Conservation (phyloP, 192 early-diverging fungal genomes). For the Jimgerdemannia lactiflua region DNA sequence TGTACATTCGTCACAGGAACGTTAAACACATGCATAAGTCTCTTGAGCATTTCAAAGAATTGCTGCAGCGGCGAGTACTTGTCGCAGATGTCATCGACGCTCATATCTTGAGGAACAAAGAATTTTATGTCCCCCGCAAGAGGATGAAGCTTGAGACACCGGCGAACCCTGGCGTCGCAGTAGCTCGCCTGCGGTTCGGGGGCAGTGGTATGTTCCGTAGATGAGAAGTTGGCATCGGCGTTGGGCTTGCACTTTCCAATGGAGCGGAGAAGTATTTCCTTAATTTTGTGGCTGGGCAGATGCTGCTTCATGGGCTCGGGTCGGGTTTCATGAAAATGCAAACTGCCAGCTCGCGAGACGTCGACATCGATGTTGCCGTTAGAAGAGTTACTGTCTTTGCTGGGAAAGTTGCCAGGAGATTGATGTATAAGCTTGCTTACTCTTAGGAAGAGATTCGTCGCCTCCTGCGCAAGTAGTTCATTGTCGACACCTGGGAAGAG, state of each 20-base stretch:
- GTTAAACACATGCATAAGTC: conserved; percentile 22
- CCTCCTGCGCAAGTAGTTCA: too few species aligned
- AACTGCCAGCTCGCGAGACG: too few species aligned
- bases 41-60: conserved; percentile 37
- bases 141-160: conserved; percentile 33
- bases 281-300: not conserved
- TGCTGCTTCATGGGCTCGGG: too few species aligned
- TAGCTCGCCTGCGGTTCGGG: conserved; percentile 22
- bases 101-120: conserved; percentile 12
- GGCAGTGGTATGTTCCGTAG: conserved; percentile 18
- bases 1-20: conserved; percentile 60
- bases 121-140: conserved; percentile 29
- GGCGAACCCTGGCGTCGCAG: conserved; percentile 48
- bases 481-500: too few species aligned
- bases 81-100: conserved; percentile 29
- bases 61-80: conserved; percentile 26
- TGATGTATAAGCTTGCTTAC: too few species aligned
- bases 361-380: too few species aligned
- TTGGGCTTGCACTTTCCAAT: conserved; percentile 32
- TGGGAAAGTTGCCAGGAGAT: too few species aligned
- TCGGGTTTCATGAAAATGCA: too few species aligned
- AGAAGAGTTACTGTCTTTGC: too few species aligned
- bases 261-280: conserved; percentile 20
- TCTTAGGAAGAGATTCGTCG: too few species aligned
- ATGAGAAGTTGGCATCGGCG: conserved; percentile 20